Conservation (phyloP, 805 yeast species). For the Teunomyces atbi region DNA sequence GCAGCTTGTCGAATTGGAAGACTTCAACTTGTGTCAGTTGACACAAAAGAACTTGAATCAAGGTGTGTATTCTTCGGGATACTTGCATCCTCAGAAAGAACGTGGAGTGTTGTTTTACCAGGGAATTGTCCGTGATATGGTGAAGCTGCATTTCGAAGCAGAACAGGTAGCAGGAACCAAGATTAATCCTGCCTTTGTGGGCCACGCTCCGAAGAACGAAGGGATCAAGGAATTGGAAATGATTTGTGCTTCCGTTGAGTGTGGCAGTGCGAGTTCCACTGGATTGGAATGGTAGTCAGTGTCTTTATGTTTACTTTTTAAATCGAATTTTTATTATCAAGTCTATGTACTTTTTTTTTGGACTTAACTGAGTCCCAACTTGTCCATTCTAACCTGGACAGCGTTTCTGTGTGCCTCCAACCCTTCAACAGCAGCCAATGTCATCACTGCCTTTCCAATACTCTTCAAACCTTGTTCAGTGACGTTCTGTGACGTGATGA, state of each 20-base stretch:
- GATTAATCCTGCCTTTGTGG: conserved; percentile 53
- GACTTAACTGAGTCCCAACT: conserved; percentile 53
- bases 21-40: conserved; percentile 55
- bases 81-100: conserved; percentile 58
- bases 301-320: background rate
- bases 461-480: conserved; percentile 78
- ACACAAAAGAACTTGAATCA: conserved; percentile 63
- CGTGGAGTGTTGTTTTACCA: conserved; percentile 59
- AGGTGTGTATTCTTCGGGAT: conserved; percentile 59
- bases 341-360: background rate
- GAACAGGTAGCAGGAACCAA: conserved; percentile 47
- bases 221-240: conserved; percentile 48
- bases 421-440: conserved; percentile 94
- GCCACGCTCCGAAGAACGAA: conserved; percentile 36
- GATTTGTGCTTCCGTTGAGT: conserved; percentile 50
- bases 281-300: conserved; percentile 10
- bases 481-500: conserved; percentile 90
- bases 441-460: conserved; percentile 96
- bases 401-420: conserved; percentile 97
- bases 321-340: too few species aligned
- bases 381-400: conserved; percentile 89
- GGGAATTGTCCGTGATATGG: conserved; percentile 54
- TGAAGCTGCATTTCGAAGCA: conserved; percentile 47
- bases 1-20: conserved; percentile 60
- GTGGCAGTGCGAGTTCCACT: conserved; percentile 22